Base-by-base conservation (phyloP, 495 filamentous ascomycete genomes). In the Halenospora varia region DNA sequence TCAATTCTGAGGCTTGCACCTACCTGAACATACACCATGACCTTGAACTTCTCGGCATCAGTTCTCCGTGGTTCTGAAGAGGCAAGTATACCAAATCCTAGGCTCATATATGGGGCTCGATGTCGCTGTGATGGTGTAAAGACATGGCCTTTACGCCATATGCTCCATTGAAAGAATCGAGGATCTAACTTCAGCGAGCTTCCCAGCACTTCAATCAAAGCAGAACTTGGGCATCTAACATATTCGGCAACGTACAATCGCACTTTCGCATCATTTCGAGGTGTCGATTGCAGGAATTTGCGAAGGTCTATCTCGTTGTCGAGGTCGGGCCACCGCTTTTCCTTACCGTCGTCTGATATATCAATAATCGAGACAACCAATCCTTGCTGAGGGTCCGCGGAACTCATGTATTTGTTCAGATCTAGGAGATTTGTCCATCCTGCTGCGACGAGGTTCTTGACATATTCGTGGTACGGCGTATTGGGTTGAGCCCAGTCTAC, bases 1-100 rank as follows among this genome's bases (percentile, higher is more conserved):
- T n/a, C n/a, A n/a, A n/a, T n/a, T n/a, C n/a, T n/a, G 57, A 85
- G 81, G 56, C 77, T 71, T 35, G 6, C 29, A 49, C 6, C 54
- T 46, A 50, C 47, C 47, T 61, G 52, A 44, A 58, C 55, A 51
- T 68, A 68, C 2, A 68, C 48, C 11, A 60, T 26, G 10, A 68
- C 60, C 26, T 61, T 63, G 49, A 68, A 65, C 26, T 23, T 58
- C 47, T 65, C 63, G 19, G 65, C 60, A 53, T 68, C 65, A 11
- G 62, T 65, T 24, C 15, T 22, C 10, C 18, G 4, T 19, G 50
- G 0, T 17, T 55, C 55, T 1, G 26, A 3, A n/a, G 23, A 20
- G 35, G 40, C 39, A 35, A 61, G 45, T 2, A 66, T 55, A 0
- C 57, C 64, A 55, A 68, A 66, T 25, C 61, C 63, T 11, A 68